Base-by-base conservation (phyloP, 768 basidiomycete species). In the button mushroom (Agaricus bisporus) region DNA sequence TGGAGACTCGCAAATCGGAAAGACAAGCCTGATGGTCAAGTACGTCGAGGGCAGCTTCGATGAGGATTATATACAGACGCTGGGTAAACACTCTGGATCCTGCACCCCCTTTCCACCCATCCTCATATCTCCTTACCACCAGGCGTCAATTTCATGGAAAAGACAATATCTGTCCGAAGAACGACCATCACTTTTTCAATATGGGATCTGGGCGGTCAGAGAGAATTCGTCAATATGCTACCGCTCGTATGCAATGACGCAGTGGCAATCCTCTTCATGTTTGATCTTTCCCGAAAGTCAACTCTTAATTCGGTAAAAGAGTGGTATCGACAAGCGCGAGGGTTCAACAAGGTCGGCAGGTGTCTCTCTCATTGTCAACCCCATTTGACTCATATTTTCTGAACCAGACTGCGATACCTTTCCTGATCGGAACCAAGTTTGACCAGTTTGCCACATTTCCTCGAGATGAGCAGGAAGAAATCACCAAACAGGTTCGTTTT, bases 131-230 rank as follows among this genome's bases (percentile, higher is more conserved):
- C 42, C 25, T 43, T 43, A 26, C 25, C n/a, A 32, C 60, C 22
- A 76, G 91, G 95, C 76, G 94, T 98, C 75, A 98, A 98, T 72
- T 98, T 98, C 71, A 98, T 98, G 97, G 95, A 99, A 77, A 99
- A 99, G 79, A 97, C 95, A 14, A 98, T 99, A 63, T 89, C 91
- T 52, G 95, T 99, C 61, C 86, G 97, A 61, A 87, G 95, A 69
- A 98, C 97, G 55, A 97, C 95, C 52, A 98, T 99, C 70, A 98
- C 95, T 2, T 98, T 99, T 75, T 98, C 95, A 59, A 97, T 98
- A 70, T 99, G 97, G 95, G 94, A 97, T 77, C 75, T 97, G 54
- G 94, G 94, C 59, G 94, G 92, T 45, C 95, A 99, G 68, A 81
- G 95, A 49, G 97, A 99, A 70, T 99, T 99, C 70, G 97, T 99